A percentile compares a stretch with the other conserved stretches of the same genome.
These are phyloP conservation scores for Trichoderma asperellum DNA, from an alignment of 2,329 filamentous ascomycete genomes.

Conservation along the genomic window DNA sequence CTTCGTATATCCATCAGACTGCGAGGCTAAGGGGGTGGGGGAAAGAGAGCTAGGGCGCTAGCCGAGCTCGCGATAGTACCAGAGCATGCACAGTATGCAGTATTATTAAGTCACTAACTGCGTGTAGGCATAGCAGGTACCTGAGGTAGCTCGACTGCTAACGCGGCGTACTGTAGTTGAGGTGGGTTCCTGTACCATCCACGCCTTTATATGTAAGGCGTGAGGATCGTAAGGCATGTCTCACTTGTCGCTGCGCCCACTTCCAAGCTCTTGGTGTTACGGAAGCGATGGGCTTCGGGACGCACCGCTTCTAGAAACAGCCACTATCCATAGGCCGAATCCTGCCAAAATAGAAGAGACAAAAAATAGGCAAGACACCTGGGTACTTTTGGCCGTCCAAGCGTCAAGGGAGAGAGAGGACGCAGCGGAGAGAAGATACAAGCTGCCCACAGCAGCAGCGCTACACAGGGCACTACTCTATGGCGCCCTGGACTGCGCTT, in stretches of 20 bases:
- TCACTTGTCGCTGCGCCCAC: constrained; percentile 12
- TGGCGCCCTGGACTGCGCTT: neutral
- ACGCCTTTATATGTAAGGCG: neutral
- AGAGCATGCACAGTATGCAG: neutral
- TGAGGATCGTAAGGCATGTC: neutral
- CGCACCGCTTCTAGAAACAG: constrained; percentile 27
- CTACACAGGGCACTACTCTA: neutral
- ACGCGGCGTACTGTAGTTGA: neutral
- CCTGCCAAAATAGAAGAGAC: neutral
- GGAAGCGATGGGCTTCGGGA: constrained; percentile 19
- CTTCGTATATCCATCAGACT: constrained; percentile 4
- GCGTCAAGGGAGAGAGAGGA: neutral
- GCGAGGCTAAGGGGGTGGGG: constrained; percentile 9
- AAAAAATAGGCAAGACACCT: neutral
- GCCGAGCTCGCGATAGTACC: constrained; percentile 2
- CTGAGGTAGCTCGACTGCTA: constrained; percentile 6
- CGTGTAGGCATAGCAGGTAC: neutral
- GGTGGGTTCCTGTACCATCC: neutral
- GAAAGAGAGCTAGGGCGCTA: constrained; percentile 9
- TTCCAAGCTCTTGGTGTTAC: neutral
- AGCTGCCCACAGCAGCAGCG: neutral
- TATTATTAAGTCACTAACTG: neutral
- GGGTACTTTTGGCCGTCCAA: neutral
- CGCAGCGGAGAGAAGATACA: neutral
- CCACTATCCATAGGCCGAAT: constrained; percentile 14